Percentiles rank a stretch among this genome's conserved stretches.
These are phyloP conservation scores for Vitis amurensis DNA, from an alignment of 164 flowering plant species.

Conservation along the genomic window DNA sequence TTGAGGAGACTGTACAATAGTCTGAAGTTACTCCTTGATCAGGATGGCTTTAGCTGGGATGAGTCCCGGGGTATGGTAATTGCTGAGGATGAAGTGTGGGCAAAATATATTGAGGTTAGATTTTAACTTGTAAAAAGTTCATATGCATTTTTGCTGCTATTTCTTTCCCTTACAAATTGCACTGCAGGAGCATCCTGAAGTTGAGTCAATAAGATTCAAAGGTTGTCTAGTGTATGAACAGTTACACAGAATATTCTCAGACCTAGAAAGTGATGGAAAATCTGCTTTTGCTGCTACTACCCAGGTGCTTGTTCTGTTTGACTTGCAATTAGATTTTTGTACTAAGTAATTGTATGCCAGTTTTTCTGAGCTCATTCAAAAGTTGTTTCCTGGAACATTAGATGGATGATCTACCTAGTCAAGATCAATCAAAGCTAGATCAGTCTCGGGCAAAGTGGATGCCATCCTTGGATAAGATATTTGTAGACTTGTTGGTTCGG, in stretches of 20 bases:
- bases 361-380: background rate
- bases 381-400: background rate
- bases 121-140: background rate
- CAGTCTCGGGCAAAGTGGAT: background rate
- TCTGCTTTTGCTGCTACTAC: background rate
- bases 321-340: background rate
- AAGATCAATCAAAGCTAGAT: constrained; percentile 1
- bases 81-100: constrained; percentile 1
- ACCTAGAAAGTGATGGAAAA: constrained; percentile 1
- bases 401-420: background rate
- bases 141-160: background rate
- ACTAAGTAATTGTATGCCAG: background rate
- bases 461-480: background rate
- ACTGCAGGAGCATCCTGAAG: constrained; percentile 13
- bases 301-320: background rate
- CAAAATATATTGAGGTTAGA: background rate
- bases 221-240: constrained; percentile 11
- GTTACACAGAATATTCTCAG: constrained; percentile 11
- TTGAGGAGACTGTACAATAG: background rate
- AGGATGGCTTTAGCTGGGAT: constrained; percentile 3
- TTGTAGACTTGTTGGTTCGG: background rate
- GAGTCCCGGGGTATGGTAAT: background rate
- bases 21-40: background rate
- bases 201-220: constrained; percentile 9
- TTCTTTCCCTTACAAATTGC: background rate